A percentile compares a stretch with the other conserved stretches of the same genome.
Conservation (phyloP, 495 filamentous ascomycete species). For the Tuber magnatum region DNA sequence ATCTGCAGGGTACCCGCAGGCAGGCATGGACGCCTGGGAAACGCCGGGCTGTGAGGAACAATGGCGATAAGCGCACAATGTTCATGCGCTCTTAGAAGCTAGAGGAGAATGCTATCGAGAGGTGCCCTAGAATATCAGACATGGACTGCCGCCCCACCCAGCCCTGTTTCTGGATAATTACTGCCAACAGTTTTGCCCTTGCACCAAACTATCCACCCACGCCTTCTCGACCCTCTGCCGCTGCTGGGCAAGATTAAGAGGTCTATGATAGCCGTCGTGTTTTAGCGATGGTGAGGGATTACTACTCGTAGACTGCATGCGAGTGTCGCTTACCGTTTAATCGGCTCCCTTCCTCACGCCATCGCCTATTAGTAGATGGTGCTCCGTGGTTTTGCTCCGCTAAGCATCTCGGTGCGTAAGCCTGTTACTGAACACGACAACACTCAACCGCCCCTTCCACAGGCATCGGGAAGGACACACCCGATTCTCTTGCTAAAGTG, state of each 20-base stretch:
- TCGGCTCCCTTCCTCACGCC: no score
- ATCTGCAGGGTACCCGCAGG: background rate
- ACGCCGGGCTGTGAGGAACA: no score
- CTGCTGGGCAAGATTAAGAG: no score
- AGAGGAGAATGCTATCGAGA: background rate
- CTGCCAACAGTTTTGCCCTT: background rate
- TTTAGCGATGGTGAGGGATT: no score
- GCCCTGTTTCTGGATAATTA: background rate
- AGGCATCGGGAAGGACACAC: background rate
- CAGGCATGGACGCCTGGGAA: no score
- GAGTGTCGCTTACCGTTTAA: no score
- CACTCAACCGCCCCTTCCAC: background rate
- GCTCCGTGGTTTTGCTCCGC: no score
- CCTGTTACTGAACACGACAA: background rate
- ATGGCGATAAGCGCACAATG: background rate
- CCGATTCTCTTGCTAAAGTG: no score
- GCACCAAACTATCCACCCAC: background rate
- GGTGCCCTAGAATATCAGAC: background rate
- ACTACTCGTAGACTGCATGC: no score
- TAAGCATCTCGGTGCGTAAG: background rate
- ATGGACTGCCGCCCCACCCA: background rate
- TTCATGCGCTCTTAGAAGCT: background rate
- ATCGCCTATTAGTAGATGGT: no score
- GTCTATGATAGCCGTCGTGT: no score
- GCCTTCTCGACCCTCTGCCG: no score